Evolutionary conservation across 2,329 filamentous ascomycete species (phyloP).

Genomic region (Boeremia lycopersici): DNA sequence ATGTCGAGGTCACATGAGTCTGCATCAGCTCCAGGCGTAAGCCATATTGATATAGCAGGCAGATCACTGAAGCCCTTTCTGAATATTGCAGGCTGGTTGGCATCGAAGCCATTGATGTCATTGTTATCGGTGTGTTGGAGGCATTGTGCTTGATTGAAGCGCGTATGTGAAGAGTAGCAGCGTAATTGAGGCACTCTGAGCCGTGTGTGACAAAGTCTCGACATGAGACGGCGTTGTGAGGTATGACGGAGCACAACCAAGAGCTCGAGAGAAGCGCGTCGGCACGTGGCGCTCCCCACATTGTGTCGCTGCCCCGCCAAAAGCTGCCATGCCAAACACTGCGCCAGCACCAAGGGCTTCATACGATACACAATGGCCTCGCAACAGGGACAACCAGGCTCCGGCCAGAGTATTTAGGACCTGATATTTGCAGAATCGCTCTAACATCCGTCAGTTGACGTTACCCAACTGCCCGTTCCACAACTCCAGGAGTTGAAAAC

Average conservation of each 20-base stretch:
- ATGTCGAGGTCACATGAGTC: conserved; percentile 26
- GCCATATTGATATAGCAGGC: conserved; percentile 44
- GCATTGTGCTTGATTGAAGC: conserved; percentile 17
- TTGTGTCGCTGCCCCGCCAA: conserved; percentile 26
- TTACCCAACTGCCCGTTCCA: conserved; percentile 78
- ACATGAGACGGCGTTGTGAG: conserved; percentile 14
- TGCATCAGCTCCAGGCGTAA: conserved; percentile 14
- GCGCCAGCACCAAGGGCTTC: conserved; percentile 10
- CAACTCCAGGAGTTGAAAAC: conserved; percentile 93
- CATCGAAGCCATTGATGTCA: conserved; percentile 22
- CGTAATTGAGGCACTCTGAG: conserved; percentile 5
- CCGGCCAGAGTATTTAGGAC: conserved; percentile 36
- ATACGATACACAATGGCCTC: conserved; percentile 28
- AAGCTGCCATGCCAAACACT: conserved; percentile 23
- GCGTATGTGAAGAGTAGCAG: conserved; percentile 14
- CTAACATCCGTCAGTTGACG: conserved; percentile 57
- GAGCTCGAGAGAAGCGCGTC: conserved; percentile 22
- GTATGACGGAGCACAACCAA: conserved; percentile 3
- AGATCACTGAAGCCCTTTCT: conserved; percentile 25
- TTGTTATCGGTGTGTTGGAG: conserved; percentile 11
- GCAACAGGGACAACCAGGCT: conserved; percentile 34
- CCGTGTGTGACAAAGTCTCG: background rate
- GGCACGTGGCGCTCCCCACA: conserved; percentile 30
- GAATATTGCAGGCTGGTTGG: conserved; percentile 30
- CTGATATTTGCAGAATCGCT: background rate